Conservation (phyloP, 208 protist species). For the Leishmania major region DNA sequence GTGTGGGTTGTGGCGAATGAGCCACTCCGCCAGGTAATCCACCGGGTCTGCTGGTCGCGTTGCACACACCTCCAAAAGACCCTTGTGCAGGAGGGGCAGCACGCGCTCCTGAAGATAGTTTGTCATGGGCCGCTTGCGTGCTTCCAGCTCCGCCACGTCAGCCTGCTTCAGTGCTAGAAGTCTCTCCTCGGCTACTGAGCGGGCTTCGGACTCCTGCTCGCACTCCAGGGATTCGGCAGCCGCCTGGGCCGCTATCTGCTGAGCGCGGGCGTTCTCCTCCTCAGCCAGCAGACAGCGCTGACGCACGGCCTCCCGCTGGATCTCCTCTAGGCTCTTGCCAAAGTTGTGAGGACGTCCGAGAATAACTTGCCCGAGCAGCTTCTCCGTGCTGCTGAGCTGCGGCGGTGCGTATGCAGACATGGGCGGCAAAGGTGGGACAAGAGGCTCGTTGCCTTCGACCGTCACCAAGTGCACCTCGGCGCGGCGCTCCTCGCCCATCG, state of each 20-base stretch:
- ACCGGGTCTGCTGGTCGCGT: constrained; percentile 92
- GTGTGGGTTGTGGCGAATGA: constrained; percentile 90
- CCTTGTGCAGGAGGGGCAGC: constrained; percentile 93
- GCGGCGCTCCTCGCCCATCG: constrained; percentile 16
- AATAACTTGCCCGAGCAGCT: constrained; percentile 53
- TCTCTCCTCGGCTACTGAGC: constrained; percentile 12
- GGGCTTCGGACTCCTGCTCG: constrained; percentile 30
- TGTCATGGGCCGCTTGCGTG: constrained; percentile 81
- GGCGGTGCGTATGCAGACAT: constrained; percentile 52
- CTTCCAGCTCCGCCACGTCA: constrained; percentile 86
- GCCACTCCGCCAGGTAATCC: constrained; percentile 94
- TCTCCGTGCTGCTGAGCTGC: constrained; percentile 40
- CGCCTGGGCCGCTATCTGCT: constrained; percentile 33
- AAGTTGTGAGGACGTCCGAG: constrained; percentile 90
- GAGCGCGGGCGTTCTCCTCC: constrained; percentile 40
- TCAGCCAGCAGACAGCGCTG: constrained; percentile 57
- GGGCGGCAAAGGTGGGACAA: constrained; percentile 70
- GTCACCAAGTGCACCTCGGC: constrained; percentile 43
- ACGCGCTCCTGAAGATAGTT: constrained; percentile 92
- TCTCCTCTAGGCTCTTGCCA: constrained; percentile 82
- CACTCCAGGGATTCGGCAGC: constrained; percentile 43
- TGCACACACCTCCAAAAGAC: constrained; percentile 93
- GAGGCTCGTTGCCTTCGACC: constrained; percentile 65
- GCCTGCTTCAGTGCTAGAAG: constrained; percentile 48
- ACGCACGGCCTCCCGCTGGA: constrained; percentile 73